Percentiles rank a stretch among this genome's conserved stretches.
phyloP scores from a whole-genome alignment of 345 rosid genomes.

The Linum usitatissimum region DNA sequence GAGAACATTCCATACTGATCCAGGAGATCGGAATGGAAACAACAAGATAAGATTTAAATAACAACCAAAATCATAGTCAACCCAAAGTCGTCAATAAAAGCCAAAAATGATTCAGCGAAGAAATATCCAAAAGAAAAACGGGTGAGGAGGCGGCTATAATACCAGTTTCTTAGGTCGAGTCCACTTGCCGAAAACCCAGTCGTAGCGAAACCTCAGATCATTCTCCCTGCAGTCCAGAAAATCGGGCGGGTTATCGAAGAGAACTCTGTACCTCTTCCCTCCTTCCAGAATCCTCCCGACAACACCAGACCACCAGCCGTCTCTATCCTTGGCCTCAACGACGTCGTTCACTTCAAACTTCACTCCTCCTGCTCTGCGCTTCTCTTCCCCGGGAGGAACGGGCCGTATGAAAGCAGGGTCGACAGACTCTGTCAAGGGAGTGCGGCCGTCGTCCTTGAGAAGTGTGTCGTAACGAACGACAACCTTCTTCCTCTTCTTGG shows the following conservation, averaged over 20 bases:
- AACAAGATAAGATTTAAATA: too few species aligned
- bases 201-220: not conserved
- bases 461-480: slow-evolving; percentile 32
- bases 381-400: slow-evolving; percentile 15
- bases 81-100: too few species aligned
- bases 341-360: slow-evolving; percentile 10
- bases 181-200: not conserved
- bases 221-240: not conserved
- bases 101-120: not conserved
- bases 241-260: not conserved
- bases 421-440: slow-evolving; percentile 30
- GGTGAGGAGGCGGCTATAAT: not conserved
- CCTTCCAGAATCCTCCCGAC: not conserved
- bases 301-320: slow-evolving; percentile 23
- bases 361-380: not conserved
- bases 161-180: not conserved
- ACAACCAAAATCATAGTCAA: too few species aligned
- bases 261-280: not conserved
- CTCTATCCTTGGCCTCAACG: slow-evolving; percentile 21
- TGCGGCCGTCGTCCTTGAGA: slow-evolving; percentile 24
- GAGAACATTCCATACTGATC: too few species aligned
- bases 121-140: too few species aligned
- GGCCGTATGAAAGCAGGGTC: slow-evolving; percentile 41
- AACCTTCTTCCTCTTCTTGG: slow-evolving; percentile 26
- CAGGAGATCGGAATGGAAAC: too few species aligned